Conservation (phyloP, 208 protist species). For the Phytomonas sp. region DNA sequence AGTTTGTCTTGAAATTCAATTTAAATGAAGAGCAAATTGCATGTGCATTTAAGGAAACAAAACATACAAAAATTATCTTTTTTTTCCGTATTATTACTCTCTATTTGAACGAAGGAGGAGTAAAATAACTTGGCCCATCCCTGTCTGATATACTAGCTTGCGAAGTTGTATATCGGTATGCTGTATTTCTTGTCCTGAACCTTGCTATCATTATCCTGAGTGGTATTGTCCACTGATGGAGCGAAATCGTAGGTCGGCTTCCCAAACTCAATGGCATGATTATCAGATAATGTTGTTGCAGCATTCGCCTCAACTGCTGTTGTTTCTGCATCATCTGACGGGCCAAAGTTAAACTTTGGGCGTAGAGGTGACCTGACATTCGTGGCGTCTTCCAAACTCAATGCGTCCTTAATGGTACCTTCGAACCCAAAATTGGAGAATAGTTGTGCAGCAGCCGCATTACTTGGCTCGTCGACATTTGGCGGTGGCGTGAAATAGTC, state of each 20-base stretch:
- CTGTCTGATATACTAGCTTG: conserved; percentile 19
- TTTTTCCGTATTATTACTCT: too few species aligned
- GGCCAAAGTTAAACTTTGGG: conserved; percentile 55
- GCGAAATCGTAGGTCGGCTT: neutral
- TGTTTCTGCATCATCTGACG: conserved; percentile 15
- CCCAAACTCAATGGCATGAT: too few species aligned
- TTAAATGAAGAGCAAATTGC: neutral
- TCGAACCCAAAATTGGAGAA: conserved; percentile 2
- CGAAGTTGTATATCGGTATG: conserved; percentile 66
- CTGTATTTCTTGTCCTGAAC: conserved; percentile 15
- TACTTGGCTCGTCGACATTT: conserved; percentile 9
- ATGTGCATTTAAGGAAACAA: too few species aligned
- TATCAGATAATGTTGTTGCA: too few species aligned
- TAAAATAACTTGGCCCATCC: neutral
- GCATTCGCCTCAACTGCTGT: too few species aligned
- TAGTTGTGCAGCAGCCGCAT: conserved; percentile 10
- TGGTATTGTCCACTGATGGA: conserved; percentile 3
- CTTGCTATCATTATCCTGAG: neutral
- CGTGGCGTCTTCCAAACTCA: neutral
- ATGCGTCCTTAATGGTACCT: neutral
- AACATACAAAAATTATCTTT: too few species aligned
- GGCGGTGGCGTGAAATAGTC: conserved; percentile 49
- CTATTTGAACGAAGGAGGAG: too few species aligned
- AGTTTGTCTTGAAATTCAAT: neutral
- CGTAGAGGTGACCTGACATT: conserved; percentile 13